Conservation (phyloP, 75 land plant species). For the Cryptomeria japonica region DNA sequence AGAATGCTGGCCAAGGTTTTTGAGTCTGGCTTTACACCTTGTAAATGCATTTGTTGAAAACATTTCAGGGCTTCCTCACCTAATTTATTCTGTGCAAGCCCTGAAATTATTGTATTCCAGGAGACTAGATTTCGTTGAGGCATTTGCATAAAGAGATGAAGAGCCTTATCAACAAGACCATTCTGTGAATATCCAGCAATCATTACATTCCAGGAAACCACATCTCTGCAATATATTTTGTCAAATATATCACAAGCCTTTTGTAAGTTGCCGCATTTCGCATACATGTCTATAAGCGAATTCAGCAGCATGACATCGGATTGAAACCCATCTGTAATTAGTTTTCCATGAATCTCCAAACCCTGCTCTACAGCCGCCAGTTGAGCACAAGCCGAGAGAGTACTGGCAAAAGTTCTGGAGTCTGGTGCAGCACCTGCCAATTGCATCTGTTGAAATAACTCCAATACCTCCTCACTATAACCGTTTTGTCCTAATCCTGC, state of each 20-base stretch:
- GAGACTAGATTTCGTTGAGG: slow-evolving; percentile 20
- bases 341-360: slow-evolving; percentile 4
- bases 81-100: slow-evolving; percentile 26
- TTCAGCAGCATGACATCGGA: neutral
- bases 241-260: neutral
- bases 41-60: slow-evolving; percentile 16
- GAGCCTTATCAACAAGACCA: slow-evolving; percentile 15
- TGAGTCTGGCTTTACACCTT: slow-evolving; percentile 26
- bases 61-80: slow-evolving; percentile 31
- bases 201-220: slow-evolving; percentile 8
- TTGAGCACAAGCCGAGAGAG: neutral
- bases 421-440: neutral
- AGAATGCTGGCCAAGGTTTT: slow-evolving; percentile 36
- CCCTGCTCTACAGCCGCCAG: neutral
- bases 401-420: slow-evolving; percentile 8
- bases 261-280: neutral
- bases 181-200: slow-evolving; percentile 20
- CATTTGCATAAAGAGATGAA: slow-evolving; percentile 22
- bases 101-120: slow-evolving; percentile 49
- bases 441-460: neutral
- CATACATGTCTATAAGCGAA: slow-evolving; percentile 4
- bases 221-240: neutral
- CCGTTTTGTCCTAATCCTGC: slow-evolving; percentile 7
- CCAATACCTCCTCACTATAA: neutral
- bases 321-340: neutral